A percentile compares a stretch with the other conserved stretches of the same genome.
These are phyloP conservation scores for Symbiodinium pilosum DNA, from an alignment of 73 alveolate genomes.

Conservation along the genomic window DNA sequence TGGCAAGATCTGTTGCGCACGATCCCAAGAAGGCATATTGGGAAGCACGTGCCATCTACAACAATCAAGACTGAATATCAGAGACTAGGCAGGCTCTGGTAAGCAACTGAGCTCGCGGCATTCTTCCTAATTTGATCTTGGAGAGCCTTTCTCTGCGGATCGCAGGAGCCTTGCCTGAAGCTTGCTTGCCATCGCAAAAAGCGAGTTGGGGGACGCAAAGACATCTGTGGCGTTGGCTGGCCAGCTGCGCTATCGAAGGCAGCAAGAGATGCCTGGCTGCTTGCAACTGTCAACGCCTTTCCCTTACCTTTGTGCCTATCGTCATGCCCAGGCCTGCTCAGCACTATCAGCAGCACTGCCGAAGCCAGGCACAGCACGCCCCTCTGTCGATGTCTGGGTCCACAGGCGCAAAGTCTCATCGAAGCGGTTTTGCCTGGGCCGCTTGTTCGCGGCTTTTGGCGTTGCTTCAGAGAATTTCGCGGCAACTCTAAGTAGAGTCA, in stretches of 20 bases:
- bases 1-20: too few species aligned
- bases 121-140: conserved; percentile 56
- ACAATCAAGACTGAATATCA: too few species aligned
- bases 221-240: background rate
- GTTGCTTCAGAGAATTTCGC: too few species aligned
- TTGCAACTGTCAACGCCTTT: background rate
- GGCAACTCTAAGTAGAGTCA: too few species aligned
- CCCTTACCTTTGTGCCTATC: background rate
- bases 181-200: background rate
- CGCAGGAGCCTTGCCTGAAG: conserved; percentile 27
- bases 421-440: background rate
- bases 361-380: background rate
- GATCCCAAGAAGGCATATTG: too few species aligned
- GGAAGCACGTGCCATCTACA: too few species aligned
- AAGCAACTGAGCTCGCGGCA: background rate
- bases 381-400: background rate
- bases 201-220: background rate
- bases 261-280: background rate
- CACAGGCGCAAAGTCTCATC: background rate
- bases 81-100: background rate
- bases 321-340: background rate
- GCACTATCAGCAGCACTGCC: background rate
- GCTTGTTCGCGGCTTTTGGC: too few species aligned
- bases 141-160: conserved; percentile 57
- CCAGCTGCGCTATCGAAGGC: conserved; percentile 23